A percentile compares a stretch with the other conserved stretches of the same genome.
These are phyloP conservation scores for Exophiala sp. DNA, from an alignment of 2,329 filamentous ascomycete species.

Conservation along the genomic window DNA sequence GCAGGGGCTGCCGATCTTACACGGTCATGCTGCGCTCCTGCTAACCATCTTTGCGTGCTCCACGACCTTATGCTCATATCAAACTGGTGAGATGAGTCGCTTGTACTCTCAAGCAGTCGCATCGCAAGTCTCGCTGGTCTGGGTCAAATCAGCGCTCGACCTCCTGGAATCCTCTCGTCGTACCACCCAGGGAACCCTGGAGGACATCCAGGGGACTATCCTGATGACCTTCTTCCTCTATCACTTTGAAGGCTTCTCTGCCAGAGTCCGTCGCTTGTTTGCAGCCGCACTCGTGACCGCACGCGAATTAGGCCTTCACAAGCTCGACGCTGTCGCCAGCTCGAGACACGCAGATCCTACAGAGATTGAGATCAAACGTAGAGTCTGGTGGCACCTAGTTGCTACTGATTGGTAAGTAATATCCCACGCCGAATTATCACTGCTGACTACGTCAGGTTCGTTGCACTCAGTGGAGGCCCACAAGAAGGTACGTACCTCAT, in stretches of 20 bases:
- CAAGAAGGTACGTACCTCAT: conserved; percentile 45
- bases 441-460: conserved; percentile 31
- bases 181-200: conserved; percentile 7
- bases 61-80: conserved; percentile 26
- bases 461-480: conserved; percentile 41
- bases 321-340: conserved; percentile 31
- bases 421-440: neutral
- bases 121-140: conserved; percentile 9
- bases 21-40: conserved; percentile 34
- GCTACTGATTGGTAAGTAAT: conserved; percentile 42
- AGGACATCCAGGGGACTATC: conserved; percentile 21
- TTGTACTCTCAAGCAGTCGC: conserved; percentile 2
- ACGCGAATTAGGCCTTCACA: conserved; percentile 37
- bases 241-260: conserved; percentile 23
- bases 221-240: conserved; percentile 23
- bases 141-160: conserved; percentile 19
- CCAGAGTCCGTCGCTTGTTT: conserved; percentile 17
- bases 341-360: conserved; percentile 24
- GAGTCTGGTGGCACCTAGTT: conserved; percentile 44
- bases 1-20: conserved; percentile 22
- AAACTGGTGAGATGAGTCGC: neutral
- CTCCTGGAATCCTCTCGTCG: conserved; percentile 20
- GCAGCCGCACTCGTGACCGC: conserved; percentile 23
- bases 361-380: conserved; percentile 38
- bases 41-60: conserved; percentile 36